Base-by-base conservation (phyloP, 1,139 yeast species). In the Suhomyces terraborum region DNA sequence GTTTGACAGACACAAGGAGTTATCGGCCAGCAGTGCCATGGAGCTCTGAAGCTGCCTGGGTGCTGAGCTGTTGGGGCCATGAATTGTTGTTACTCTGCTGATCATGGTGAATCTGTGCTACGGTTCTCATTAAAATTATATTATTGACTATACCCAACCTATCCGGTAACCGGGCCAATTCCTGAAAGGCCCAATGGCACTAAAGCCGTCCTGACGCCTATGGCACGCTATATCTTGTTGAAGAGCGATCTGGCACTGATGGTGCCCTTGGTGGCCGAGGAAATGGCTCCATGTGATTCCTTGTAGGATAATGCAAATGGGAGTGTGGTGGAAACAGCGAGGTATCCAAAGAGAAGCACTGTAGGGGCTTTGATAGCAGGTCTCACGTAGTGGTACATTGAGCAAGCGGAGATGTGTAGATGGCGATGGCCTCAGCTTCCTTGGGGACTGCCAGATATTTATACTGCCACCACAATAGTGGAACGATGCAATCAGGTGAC, bases 271-370 rank as follows among this genome's bases (percentile, higher is more conserved):
- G 52, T 47, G 33, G 54, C 51, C 9, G 50, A 46, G 16, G 51
- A 54, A 14, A 43, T 51, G 30, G 50, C 48, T 32, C 48, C 46
- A 24, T 47, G 52, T 8, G 71, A 53, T 46, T 73, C 77, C 46
- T 64, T 67, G 50, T 72, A 73, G 6, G 76, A 69, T 43, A 69
- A 68, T 33, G 66, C 49, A 43, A 73, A 73, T 4, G 78, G 78
- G 33, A 67, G 48, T 9, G 75, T 69, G 28, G 73, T 58, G 6
- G 75, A 68, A 7, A 69, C 41, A 3, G 73, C 67, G 51, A 73
- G 65, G 53, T 73, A 73, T 25, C 70, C 66, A 40, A 72, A 58
- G 37, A 70, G 52, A 39, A 70, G 53, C 28, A 64, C 57, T 19
- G 72, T 61, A 8, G 62, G 53, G 17, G 46, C 36, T n/a, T 34